Evolutionary conservation across 2,329 filamentous ascomycete genomes (phyloP).

Genomic region (Whalleya microplaca): DNA sequence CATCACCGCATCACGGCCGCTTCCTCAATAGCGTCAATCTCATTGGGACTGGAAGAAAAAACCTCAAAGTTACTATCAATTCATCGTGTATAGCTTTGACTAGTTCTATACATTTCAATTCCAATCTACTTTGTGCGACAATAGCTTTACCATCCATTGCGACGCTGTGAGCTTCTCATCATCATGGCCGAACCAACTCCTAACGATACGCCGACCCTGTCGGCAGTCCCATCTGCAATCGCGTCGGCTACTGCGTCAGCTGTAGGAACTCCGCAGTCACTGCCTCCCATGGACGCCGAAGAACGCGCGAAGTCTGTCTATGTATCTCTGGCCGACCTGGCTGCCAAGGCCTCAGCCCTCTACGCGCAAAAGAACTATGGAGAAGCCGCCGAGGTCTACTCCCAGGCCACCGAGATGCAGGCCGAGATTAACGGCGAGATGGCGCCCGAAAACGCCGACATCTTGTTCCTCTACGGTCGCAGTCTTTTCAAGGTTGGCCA

Average conservation of each 20-base stretch:
- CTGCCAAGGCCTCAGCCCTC: constrained; percentile 78
- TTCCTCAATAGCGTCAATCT: not conserved
- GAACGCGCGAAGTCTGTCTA: constrained; percentile 55
- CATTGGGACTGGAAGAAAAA: not conserved
- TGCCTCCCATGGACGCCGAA: constrained; percentile 42
- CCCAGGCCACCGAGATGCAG: constrained; percentile 86
- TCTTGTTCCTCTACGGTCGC: constrained; percentile 92
- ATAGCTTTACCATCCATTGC: not conserved
- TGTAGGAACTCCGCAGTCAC: constrained; percentile 35
- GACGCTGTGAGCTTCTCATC: constrained; percentile 9
- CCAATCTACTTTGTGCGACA: not conserved
- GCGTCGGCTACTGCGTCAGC: constrained; percentile 31
- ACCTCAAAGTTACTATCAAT: not conserved
- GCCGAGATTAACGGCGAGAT: constrained; percentile 91
- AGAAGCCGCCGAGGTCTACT: constrained; percentile 84
- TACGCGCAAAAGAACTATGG: constrained; percentile 90
- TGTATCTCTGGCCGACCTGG: constrained; percentile 76
- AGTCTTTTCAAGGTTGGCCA: constrained; percentile 93
- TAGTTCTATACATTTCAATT: not conserved
- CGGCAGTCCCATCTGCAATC: constrained; percentile 35
- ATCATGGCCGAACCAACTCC: constrained; percentile 38
- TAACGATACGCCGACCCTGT: constrained; percentile 33
- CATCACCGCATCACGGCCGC: constrained; percentile 1
- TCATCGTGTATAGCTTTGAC: not conserved
- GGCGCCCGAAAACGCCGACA: constrained; percentile 85